Conservation (phyloP, 2,329 filamentous ascomycete genomes). For the Peltaster fructicola region DNA sequence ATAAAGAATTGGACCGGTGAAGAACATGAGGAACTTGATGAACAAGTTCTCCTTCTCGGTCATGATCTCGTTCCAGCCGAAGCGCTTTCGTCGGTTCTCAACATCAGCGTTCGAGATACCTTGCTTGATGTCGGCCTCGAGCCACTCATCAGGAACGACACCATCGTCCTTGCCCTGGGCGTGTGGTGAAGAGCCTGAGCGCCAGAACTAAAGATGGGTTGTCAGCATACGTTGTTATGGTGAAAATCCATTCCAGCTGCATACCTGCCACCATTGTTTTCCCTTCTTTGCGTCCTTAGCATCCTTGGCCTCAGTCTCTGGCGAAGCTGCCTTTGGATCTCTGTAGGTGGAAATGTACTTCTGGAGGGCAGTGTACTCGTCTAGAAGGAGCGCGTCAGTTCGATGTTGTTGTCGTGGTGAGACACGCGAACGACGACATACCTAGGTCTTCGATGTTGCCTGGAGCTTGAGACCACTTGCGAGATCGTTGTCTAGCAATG, state of each 20-base stretch:
- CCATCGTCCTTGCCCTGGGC: slow-evolving; percentile 19
- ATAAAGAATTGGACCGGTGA: slow-evolving; percentile 60
- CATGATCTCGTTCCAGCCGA: slow-evolving; percentile 53
- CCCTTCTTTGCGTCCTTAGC: slow-evolving; percentile 28
- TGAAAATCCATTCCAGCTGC: slow-evolving; percentile 1
- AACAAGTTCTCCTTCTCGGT: slow-evolving; percentile 62
- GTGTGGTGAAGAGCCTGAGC: slow-evolving; percentile 16
- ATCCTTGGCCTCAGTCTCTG: slow-evolving; percentile 22
- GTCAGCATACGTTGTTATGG: slow-evolving; percentile 6
- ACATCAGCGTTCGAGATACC: slow-evolving; percentile 44
- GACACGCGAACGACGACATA: slow-evolving; percentile 7
- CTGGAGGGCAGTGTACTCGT: slow-evolving; percentile 49
- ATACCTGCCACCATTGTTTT: slow-evolving; percentile 35
- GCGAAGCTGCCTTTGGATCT: slow-evolving; percentile 35
- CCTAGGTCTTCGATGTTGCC: slow-evolving; percentile 26
- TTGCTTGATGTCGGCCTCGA: slow-evolving; percentile 47
- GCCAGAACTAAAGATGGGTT: slow-evolving; percentile 31
- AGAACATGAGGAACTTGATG: slow-evolving; percentile 57
- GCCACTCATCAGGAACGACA: slow-evolving; percentile 46
- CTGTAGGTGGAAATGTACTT: slow-evolving; percentile 51
- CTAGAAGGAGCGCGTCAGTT: slow-evolving; percentile 20
- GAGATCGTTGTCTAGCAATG: slow-evolving; percentile 13
- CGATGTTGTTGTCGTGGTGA: too few relatives aligned
- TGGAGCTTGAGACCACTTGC: slow-evolving; percentile 23
- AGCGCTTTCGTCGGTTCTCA: slow-evolving; percentile 45